A percentile compares a stretch with the other conserved stretches of the same genome.
Evolutionary conservation across 1,139 yeast species (phyloP).

Genomic region (Pneumocystis canis): DNA sequence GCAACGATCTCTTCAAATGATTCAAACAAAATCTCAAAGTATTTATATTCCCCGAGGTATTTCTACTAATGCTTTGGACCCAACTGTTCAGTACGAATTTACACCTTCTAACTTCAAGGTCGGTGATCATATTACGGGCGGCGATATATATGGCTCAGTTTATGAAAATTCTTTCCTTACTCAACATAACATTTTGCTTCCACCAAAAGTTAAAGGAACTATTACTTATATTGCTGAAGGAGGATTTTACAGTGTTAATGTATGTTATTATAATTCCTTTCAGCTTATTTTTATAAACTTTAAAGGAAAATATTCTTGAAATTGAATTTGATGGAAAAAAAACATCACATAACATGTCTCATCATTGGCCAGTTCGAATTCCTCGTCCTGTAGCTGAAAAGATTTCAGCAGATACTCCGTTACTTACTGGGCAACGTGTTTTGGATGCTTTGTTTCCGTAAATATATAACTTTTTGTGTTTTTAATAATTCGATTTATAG

Average conservation of each 20-base stretch:
- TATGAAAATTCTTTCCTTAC: conserved; percentile 83
- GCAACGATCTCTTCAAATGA: conserved; percentile 92
- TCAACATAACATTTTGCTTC: conserved; percentile 85
- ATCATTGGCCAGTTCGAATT: conserved; percentile 98
- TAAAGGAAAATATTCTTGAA: conserved; percentile 60
- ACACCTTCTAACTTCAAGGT: conserved; percentile 57
- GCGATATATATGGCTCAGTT: conserved; percentile 89
- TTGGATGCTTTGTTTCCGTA: conserved; percentile 85
- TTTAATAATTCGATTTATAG: neutral
- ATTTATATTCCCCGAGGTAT: conserved; percentile 98
- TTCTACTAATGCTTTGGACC: conserved; percentile 82
- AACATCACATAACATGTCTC: conserved; percentile 79
- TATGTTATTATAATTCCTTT: neutral
- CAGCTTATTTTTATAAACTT: neutral
- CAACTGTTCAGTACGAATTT: conserved; percentile 72
- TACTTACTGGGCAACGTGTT: conserved; percentile 96
- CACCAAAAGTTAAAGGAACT: conserved; percentile 98
- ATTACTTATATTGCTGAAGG: conserved; percentile 75
- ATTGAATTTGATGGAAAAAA: conserved; percentile 87
- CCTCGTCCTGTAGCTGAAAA: conserved; percentile 97
- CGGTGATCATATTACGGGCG: conserved; percentile 97
- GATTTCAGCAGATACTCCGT: conserved; percentile 81
- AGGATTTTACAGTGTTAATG: conserved; percentile 76
- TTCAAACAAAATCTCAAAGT: conserved; percentile 70
- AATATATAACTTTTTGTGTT: neutral